Evolutionary conservation across 768 basidiomycete species (phyloP), one percentile per base, ranked within the genome.

Genomic region (Auriculariales sp.): DNA sequence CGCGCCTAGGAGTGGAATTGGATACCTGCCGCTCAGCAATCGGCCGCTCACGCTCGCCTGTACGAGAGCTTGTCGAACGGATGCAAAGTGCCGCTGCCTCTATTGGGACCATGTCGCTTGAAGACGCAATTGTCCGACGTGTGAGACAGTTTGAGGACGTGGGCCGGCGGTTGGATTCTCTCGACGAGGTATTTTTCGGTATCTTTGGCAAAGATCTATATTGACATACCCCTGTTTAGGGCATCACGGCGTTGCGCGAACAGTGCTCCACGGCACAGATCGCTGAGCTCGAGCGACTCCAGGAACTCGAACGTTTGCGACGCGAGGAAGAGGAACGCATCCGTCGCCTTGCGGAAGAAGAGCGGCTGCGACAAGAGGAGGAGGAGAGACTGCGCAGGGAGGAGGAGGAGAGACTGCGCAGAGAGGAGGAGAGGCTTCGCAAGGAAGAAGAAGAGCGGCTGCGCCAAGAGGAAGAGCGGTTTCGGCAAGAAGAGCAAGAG

Each of bases 301-400:
- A 29, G 25, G 68, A 73, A 39, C 63, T 66, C 4, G 53, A 68
- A 22, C 63, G 63, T 30, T 55, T 63, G 36, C 67, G 71, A 51
- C 56, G 62, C 12, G 50, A 51, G 50, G 50, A 45, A 46, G 49
- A 49, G 22, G 49, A 34, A 15, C 47, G 47, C 3, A 25, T 32
- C 11, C 46, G 24, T 46, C n/a, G 22, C 19, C 45, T 5, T 4
- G 22, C 3, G 29, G 42, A 2, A 28, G 49, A 47, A 30, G 27
- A 30, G 29, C 34, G 24, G 27, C 29, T 46, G 24, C 22, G 35
- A n/a, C 47, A 28, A n/a, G 39, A 47, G 53, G 55, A 55, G 27
- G 54, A 52, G 49, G 67, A 66, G 32, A 66, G 65, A 3, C 50
- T 65, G 24, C 49, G 49, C 11, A 14, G 47, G 12, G 53, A 46